Evolutionary conservation across 1,284 basidiomycete genomes (phyloP).

Genomic region (Cryptococcus sp.): DNA sequence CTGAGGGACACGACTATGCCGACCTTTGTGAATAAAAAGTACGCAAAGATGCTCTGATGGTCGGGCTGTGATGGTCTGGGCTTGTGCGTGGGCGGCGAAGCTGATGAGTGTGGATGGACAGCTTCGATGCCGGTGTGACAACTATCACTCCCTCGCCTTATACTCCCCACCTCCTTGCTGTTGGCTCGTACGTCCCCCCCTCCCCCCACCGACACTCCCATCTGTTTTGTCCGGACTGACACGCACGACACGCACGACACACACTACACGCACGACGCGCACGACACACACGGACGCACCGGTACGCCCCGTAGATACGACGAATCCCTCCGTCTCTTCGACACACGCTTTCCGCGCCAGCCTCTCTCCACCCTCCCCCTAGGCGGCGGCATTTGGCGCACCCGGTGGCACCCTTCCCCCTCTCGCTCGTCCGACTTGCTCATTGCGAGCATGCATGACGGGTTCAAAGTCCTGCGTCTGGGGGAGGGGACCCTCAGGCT

Average conservation of each 20-base stretch:
- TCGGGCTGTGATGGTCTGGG: no score
- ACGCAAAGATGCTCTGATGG: constrained; percentile 20
- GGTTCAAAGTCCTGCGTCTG: constrained; percentile 77
- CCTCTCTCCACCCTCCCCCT: constrained; percentile 65
- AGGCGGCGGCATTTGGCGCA: constrained; percentile 91
- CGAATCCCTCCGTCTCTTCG: constrained; percentile 74
- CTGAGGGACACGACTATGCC: constrained; percentile 64
- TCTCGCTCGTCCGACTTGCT: constrained; percentile 66
- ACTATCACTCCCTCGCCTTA: constrained; percentile 81
- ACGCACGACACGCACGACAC: no score
- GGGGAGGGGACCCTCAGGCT: constrained; percentile 24
- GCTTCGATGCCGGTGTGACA: constrained; percentile 91
- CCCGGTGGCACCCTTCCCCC: constrained; percentile 85
- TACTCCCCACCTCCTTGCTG: constrained; percentile 76
- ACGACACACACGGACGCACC: no score
- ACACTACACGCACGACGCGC: not conserved
- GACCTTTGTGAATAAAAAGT: constrained; percentile 71
- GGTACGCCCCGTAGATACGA: constrained; percentile 94
- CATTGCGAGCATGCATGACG: constrained; percentile 95
- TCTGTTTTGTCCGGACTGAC: no score
- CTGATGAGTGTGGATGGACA: constrained; percentile 36
- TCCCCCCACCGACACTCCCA: not conserved
- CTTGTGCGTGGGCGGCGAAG: not conserved
- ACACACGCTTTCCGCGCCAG: constrained; percentile 64
- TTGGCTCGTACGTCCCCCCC: constrained; percentile 70